A percentile compares a stretch with the other conserved stretches of the same genome.
Evolutionary conservation across 495 filamentous ascomycete genomes (phyloP).

Genomic region (Daldinia caldariorum): DNA sequence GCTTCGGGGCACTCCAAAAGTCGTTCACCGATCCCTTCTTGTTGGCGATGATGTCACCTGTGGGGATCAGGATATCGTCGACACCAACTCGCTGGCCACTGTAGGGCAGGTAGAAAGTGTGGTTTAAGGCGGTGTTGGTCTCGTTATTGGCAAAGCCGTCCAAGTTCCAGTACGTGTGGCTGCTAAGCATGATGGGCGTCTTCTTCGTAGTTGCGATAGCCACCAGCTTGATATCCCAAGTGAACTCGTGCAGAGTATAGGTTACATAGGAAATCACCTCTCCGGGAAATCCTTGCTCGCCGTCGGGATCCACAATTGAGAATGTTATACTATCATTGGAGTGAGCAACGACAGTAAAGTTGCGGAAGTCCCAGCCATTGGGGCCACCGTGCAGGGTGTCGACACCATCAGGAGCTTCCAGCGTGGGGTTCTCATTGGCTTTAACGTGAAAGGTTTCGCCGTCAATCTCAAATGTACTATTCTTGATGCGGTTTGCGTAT

Average conservation of each 20-base stretch:
- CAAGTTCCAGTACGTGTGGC: slow-evolving; percentile 86
- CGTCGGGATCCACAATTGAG: slow-evolving; percentile 75
- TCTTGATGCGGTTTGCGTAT: slow-evolving; percentile 89
- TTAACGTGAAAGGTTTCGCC: slow-evolving; percentile 69
- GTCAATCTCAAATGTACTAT: slow-evolving; percentile 79
- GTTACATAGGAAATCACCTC: slow-evolving; percentile 81
- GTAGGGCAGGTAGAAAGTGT: slow-evolving; percentile 77
- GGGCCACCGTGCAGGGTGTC: slow-evolving; percentile 86
- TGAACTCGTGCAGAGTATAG: slow-evolving; percentile 65
- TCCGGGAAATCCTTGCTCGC: slow-evolving; percentile 80
- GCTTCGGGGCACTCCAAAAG: slow-evolving; percentile 78
- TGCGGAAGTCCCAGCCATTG: slow-evolving; percentile 82
- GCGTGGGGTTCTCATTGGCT: slow-evolving; percentile 73
- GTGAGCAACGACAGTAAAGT: slow-evolving; percentile 79
- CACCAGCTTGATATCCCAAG: slow-evolving; percentile 66
- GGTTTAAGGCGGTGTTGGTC: slow-evolving; percentile 71
- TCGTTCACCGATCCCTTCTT: slow-evolving; percentile 71
- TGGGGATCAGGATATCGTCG: slow-evolving; percentile 81
- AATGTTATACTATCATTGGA: slow-evolving; percentile 78
- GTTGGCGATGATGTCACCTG: slow-evolving; percentile 74
- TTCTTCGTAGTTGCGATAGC: slow-evolving; percentile 65
- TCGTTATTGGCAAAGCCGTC: slow-evolving; percentile 76
- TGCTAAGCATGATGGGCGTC: slow-evolving; percentile 74
- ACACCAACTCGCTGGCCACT: slow-evolving; percentile 73
- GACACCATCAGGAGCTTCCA: slow-evolving; percentile 57